Evolutionary conservation across 2,329 filamentous ascomycete genomes (phyloP).

Genomic region (Thermochaetoides dissita): DNA sequence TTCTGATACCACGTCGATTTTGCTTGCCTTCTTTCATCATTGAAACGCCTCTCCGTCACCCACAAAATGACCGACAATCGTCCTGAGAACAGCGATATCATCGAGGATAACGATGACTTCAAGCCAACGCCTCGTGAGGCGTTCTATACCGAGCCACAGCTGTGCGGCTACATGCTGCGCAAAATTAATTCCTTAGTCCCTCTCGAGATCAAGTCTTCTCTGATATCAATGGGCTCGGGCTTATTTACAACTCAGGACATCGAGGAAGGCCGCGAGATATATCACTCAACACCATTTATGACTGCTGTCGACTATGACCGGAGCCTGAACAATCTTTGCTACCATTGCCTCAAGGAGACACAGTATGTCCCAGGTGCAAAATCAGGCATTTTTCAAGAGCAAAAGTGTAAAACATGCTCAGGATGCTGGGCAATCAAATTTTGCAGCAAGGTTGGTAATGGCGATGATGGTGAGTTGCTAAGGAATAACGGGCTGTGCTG

Average conservation of each 20-base stretch:
- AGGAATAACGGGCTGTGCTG: background rate
- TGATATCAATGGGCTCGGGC: slow-evolving; percentile 15
- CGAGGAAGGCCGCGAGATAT: slow-evolving; percentile 16
- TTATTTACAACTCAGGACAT: slow-evolving; percentile 14
- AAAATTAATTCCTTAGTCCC: slow-evolving; percentile 1
- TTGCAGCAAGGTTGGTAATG: slow-evolving; percentile 18
- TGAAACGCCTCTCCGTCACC: too few relatives aligned
- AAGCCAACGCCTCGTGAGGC: slow-evolving; percentile 3
- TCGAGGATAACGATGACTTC: slow-evolving; percentile 4
- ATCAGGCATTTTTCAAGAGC: too few relatives aligned
- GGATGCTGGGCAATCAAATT: slow-evolving; percentile 17
- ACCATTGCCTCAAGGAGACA: slow-evolving; percentile 16
- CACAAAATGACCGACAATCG: background rate
- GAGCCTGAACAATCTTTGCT: slow-evolving; percentile 16
- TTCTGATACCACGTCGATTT: too few relatives aligned
- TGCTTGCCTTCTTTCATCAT: too few relatives aligned
- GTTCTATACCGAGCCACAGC: slow-evolving; percentile 6
- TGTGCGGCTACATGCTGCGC: slow-evolving; percentile 7
- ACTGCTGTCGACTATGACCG: slow-evolving; percentile 7
- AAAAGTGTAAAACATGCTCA: slow-evolving; percentile 13
- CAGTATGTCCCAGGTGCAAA: slow-evolving; percentile 1
- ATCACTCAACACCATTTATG: slow-evolving; percentile 12
- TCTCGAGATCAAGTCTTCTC: slow-evolving; percentile 11
- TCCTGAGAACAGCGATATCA: background rate
- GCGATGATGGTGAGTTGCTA: too few relatives aligned